Conservation (phyloP, 306 rosid species). For the Medicago truncatula region DNA sequence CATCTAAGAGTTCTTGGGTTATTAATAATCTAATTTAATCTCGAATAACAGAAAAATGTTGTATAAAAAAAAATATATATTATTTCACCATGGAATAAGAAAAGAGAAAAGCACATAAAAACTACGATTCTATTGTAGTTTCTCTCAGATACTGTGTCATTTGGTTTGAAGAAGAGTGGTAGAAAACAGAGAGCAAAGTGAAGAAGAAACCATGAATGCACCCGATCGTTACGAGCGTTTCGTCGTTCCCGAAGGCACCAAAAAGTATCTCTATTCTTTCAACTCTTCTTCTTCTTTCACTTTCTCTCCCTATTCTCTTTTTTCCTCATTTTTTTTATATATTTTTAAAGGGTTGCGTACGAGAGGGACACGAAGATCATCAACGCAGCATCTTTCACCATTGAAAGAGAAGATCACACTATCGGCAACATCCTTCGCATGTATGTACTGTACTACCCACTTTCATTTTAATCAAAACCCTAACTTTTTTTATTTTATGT, state of each 20-base stretch:
- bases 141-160: too few species aligned
- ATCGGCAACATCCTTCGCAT: slow-evolving; percentile 90
- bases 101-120: too few species aligned
- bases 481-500: neutral
- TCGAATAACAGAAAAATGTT: too few species aligned
- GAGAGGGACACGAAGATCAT: slow-evolving; percentile 96
- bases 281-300: too few species aligned
- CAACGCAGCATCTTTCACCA: slow-evolving; percentile 81
- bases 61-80: too few species aligned
- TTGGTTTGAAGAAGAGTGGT: too few species aligned
- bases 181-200: too few species aligned
- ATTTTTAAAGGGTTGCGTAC: slow-evolving; percentile 71
- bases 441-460: slow-evolving; percentile 39
- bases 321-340: neutral
- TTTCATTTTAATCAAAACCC: slow-evolving; percentile 19
- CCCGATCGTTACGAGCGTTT: slow-evolving; percentile 96
- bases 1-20: too few species aligned
- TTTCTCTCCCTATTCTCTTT: neutral
- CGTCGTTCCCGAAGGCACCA: slow-evolving; percentile 95
- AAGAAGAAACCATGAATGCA: slow-evolving; percentile 68
- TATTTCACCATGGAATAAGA: too few species aligned
- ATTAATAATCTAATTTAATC: too few species aligned
- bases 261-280: slow-evolving; percentile 54
- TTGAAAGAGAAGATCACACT: slow-evolving; percentile 95
- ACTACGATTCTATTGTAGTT: too few species aligned